Percentiles rank a stretch among this genome's conserved stretches.
Conservation (phyloP, 331 rosid species). For the Stylosanthes scabra region DNA sequence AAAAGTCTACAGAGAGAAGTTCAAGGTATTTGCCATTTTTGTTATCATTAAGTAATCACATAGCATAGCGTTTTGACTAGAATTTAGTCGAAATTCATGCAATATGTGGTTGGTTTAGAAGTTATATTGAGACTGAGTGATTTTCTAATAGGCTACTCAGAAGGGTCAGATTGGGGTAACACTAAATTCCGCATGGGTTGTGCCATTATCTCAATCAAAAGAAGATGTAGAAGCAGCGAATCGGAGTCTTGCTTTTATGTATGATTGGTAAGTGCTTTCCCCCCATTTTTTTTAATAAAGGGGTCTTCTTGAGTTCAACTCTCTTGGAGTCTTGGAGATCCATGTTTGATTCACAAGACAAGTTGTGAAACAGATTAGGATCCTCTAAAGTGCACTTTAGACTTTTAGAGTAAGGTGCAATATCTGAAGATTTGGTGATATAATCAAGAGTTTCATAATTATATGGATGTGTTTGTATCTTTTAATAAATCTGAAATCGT, state of each 20-base stretch:
- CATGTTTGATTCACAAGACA: background rate
- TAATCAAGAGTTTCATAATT: no score
- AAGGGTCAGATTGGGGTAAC: conserved; percentile 76
- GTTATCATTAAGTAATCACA: background rate
- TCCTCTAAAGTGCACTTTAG: no score
- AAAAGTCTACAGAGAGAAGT: conserved; percentile 41
- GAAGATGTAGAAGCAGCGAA: conserved; percentile 58
- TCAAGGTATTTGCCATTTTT: conserved; percentile 37
- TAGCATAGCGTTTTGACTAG: background rate
- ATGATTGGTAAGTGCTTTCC: conserved; percentile 64
- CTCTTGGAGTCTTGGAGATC: conserved; percentile 1
- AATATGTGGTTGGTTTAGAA: background rate
- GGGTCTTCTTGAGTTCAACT: background rate
- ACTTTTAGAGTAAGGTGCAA: no score
- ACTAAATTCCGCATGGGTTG: conserved; percentile 55
- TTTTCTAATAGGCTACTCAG: conserved; percentile 50
- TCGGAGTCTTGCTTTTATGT: conserved; percentile 60
- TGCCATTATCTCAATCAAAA: conserved; percentile 50
- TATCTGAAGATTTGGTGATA: no score
- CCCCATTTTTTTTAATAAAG: background rate
- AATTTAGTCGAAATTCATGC: background rate
- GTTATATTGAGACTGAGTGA: background rate
- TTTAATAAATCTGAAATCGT: no score
- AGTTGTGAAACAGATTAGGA: background rate
- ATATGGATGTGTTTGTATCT: no score